Evolutionary conservation across 73 alveolate species (phyloP).

Genomic region (Stentor roeselii): DNA sequence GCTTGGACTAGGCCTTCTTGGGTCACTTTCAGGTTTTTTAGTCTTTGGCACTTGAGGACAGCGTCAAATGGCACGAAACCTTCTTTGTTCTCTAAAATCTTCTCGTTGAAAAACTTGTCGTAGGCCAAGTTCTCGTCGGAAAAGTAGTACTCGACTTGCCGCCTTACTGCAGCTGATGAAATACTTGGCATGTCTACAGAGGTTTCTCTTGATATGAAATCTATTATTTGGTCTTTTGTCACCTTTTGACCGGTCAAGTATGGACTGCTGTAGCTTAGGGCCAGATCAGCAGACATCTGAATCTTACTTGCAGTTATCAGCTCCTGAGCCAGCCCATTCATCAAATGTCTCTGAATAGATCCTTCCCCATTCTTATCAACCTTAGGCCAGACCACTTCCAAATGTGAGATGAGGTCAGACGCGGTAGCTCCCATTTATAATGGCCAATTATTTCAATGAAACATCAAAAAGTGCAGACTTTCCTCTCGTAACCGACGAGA

Average conservation of each 20-base stretch:
- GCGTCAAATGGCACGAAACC: conserved; percentile 72
- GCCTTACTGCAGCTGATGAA: conserved; percentile 28
- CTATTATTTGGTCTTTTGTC: background rate
- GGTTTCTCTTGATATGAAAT: too few species aligned
- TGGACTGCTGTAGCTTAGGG: background rate
- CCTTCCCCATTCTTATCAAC: background rate
- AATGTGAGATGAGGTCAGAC: background rate
- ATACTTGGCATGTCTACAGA: background rate
- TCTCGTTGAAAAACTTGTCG: conserved; percentile 79
- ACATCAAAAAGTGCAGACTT: conserved; percentile 18
- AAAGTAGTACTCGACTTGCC: conserved; percentile 81
- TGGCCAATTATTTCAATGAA: conserved; percentile 16
- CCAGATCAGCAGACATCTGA: background rate
- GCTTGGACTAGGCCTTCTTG: conserved; percentile 55
- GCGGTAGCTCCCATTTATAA: too few species aligned
- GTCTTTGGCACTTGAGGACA: conserved; percentile 84
- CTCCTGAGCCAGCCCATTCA: background rate
- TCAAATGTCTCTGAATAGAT: background rate
- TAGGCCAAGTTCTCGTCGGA: conserved; percentile 74
- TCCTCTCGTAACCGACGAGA: conserved; percentile 15
- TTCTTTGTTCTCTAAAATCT: conserved; percentile 46
- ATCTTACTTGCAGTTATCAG: too few species aligned
- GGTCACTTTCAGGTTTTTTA: conserved; percentile 64
- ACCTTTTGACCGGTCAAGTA: background rate
- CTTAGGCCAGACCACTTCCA: background rate